Percentiles rank a stretch among this genome's conserved stretches.
Conservation (phyloP, 2,329 filamentous ascomycete species). For the Verticillium albo-atrum region DNA sequence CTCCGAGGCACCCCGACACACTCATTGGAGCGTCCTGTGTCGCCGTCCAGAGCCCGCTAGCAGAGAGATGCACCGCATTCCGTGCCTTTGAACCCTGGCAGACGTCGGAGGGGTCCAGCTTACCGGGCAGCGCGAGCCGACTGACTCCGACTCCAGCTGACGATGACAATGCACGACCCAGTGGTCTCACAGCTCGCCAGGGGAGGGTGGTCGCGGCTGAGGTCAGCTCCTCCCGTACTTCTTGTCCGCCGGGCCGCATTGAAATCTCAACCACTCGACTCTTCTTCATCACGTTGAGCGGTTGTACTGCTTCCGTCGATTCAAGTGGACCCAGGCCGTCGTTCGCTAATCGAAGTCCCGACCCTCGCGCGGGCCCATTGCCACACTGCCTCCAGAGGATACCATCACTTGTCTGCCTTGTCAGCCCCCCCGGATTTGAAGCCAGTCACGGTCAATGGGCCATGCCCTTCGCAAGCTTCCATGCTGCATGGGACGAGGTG, state of each 20-base stretch:
- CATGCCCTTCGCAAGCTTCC: neutral
- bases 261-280: neutral
- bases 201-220: neutral
- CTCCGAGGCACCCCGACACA: neutral
- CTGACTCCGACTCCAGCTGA: neutral
- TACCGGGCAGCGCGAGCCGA: neutral
- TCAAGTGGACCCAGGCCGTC: neutral
- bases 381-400: no score
- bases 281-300: neutral
- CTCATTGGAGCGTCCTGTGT: neutral
- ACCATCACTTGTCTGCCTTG: no score
- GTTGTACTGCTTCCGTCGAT: neutral
- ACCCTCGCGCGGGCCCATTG: neutral
- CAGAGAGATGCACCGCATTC: neutral
- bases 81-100: neutral
- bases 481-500: neutral
- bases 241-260: neutral
- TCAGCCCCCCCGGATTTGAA: no score
- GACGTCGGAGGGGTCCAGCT: neutral
- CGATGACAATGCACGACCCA: neutral
- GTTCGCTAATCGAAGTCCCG: neutral
- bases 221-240: neutral
- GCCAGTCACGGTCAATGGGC: no score
- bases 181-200: no score
- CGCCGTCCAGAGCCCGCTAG: no score